Conservation (phyloP, 441 rosid genomes). For the Biscutella laevigata region DNA sequence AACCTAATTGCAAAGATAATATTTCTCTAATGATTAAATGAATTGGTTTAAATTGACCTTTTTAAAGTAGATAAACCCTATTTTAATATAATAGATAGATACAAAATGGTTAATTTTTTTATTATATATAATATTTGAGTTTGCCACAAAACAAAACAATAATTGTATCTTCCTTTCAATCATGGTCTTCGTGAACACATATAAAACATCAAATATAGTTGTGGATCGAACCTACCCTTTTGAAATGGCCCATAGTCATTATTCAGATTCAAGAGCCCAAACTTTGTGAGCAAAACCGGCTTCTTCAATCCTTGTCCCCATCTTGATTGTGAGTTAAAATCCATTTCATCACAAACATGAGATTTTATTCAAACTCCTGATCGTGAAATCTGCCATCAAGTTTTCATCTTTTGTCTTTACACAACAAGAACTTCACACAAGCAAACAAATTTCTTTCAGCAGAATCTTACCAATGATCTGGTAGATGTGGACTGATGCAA, state of each 20-base stretch:
- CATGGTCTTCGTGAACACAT: too few species aligned
- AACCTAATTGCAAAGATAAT: too few species aligned
- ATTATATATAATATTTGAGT: too few species aligned
- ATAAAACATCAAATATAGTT: conserved; percentile 42
- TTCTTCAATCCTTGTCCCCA: conserved; percentile 62
- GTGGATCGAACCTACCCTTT: conserved; percentile 47
- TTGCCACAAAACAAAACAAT: too few species aligned
- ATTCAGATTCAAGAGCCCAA: conserved; percentile 63
- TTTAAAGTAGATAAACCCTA: too few species aligned
- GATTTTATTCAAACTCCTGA: conserved; percentile 52
- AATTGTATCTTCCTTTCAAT: too few species aligned
- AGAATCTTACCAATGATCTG: conserved; percentile 81
- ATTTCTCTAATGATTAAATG: too few species aligned
- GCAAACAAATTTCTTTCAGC: neutral
- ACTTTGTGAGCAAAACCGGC: conserved; percentile 82
- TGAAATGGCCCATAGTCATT: conserved; percentile 54
- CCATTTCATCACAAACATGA: conserved; percentile 62
- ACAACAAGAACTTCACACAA: neutral
- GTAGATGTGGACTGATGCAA: conserved; percentile 89
- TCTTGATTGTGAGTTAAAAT: conserved; percentile 82
- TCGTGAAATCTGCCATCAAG: conserved; percentile 55
- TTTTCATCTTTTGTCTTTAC: neutral
- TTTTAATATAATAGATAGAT: too few species aligned
- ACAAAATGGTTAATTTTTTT: too few species aligned
- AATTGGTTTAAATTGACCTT: too few species aligned